These are phyloP conservation scores for Phytophthora syringae DNA, from an alignment of 352 stramenopile species.

Conservation along the genomic window DNA sequence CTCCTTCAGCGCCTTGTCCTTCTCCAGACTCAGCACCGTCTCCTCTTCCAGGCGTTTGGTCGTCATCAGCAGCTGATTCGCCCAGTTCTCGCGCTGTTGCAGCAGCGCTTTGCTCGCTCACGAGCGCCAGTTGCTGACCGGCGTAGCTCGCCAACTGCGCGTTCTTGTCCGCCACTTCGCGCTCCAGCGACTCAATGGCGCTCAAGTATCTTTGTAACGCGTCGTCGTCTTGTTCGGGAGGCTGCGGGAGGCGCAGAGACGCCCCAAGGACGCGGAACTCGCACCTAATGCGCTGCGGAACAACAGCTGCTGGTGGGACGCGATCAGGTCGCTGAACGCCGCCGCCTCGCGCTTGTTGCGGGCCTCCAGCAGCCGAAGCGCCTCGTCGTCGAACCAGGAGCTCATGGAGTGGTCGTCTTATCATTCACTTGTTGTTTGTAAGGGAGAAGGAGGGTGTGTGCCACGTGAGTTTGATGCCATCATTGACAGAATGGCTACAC, in stretches of 20 bases:
- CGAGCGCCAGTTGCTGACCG: constrained; percentile 66
- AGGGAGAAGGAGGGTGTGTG: not conserved
- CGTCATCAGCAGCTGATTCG: constrained; percentile 58
- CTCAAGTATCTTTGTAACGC: constrained; percentile 55
- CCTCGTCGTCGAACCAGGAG: constrained; percentile 45
- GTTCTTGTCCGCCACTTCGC: constrained; percentile 73
- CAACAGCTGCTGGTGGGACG: constrained; percentile 76
- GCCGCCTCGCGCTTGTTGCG: constrained; percentile 72
- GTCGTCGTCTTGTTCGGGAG: constrained; percentile 35
- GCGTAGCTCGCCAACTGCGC: constrained; percentile 57
- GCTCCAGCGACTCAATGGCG: constrained; percentile 75
- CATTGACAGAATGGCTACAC: not conserved
- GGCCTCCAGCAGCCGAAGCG: constrained; percentile 61
- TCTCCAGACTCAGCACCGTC: constrained; percentile 63
- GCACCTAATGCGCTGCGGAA: constrained; percentile 40
- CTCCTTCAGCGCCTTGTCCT: constrained; percentile 73
- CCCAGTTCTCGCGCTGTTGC: constrained; percentile 67
- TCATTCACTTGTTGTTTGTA: not conserved
- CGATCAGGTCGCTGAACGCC: constrained; percentile 62
- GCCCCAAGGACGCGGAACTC: constrained; percentile 26
- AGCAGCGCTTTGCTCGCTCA: constrained; percentile 79
- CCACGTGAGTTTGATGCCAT: not conserved
- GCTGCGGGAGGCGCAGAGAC: constrained; percentile 10
- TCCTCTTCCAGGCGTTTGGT: constrained; percentile 71
- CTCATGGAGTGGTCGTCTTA: not conserved